Base-by-base conservation (phyloP, 495 filamentous ascomycete species). In the Daldinia concentrica region DNA sequence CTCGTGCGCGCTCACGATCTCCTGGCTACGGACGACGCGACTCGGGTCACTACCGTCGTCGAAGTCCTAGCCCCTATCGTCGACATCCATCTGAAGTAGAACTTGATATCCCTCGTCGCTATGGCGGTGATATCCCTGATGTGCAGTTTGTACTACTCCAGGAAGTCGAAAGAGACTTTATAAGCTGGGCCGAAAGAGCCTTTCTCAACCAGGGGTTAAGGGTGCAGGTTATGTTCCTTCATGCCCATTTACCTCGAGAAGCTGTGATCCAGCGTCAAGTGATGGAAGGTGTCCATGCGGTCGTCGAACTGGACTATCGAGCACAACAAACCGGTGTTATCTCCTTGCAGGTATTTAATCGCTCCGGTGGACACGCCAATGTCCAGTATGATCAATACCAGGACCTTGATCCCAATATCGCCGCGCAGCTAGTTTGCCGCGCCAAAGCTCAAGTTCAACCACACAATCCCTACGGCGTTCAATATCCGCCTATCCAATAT, bases 91-190 rank as follows among this genome's bases (percentile, higher is more conserved):
- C 79, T 51, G 87, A 89, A 37, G 83, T 84, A 22, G 90, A 91
- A 69, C 81, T 92, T 3, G 90, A 90, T 15, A 85, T 97, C 19
- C 92, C 94, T 26, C 84, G 90, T 65, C 88, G 95, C 66, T 86
- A 87, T 56, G 88, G 92, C 1, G 81, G 86, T 59, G 89, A 97
- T 66, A 89, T 98, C 22, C 95, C 95, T 4, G 95, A 98, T 73
- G 92, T 98, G 27, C 95, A 97, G 73, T 86, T 98, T 27, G 83
- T 99, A 2, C 86, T 97, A 1, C 79, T 93, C 14, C 90, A 95
- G 69, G 90, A 94, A 74, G 83, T 97, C 12, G 90, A 93, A 41
- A 85, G 91, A 43, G 90, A 91, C 55, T 98, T 96, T 74, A 88
- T 97, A 45, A 81, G 82, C 62, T 97, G 92, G 84, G 89, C 96